Base-by-base conservation (phyloP, 192 early-diverging fungal genomes). In the Umbelopsis vinacea region DNA sequence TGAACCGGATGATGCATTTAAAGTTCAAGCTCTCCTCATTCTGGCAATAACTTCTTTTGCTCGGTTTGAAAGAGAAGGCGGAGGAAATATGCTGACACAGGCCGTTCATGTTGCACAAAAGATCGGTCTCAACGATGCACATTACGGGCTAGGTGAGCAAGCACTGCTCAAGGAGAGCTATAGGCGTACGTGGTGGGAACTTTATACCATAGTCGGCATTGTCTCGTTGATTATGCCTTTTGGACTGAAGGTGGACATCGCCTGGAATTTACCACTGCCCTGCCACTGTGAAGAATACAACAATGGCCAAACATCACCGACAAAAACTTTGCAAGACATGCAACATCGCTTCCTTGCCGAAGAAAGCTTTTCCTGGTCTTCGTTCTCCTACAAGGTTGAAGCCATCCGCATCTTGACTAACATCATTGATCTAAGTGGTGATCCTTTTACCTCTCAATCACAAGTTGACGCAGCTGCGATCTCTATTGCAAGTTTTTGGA, bases 251-350 rank as follows among this genome's bases (percentile, higher is more conserved):
- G 2, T 54, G 53, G 53, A 54, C 21, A 54, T 54, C 6, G n/a
- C 53, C 0, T 54, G 53, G 53, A 54, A 26, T 7, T 54, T 54
- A 23, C 53, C 53, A 9, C 23, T 54, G 23, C 53, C 53, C 53
- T 54, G 53, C 26, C 53, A 54, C 26, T 54, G 53, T 54, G 53
- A 54, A 23, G 53, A 54, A 22, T 54, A 54, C 53, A 54, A 54
- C 53, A 54, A 54, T 54, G 53, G 53, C 23, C 53, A 54, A 14
- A 23, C 23, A 2, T 54, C 53, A 26, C 53, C 4, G 14, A 54
- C 53, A n/a, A 54, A 54, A 26, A 54, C 53, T 54, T 12, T 26
- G 53, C 53, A 54, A 54, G 53, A 54, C 6, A 54, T 54, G 53
- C 23, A 22, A 22, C 11, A 54, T 22, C 53, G 53, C 53, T 54